Conservation (phyloP, 2,329 filamentous ascomycete genomes). For the Hysterium pulicare region DNA sequence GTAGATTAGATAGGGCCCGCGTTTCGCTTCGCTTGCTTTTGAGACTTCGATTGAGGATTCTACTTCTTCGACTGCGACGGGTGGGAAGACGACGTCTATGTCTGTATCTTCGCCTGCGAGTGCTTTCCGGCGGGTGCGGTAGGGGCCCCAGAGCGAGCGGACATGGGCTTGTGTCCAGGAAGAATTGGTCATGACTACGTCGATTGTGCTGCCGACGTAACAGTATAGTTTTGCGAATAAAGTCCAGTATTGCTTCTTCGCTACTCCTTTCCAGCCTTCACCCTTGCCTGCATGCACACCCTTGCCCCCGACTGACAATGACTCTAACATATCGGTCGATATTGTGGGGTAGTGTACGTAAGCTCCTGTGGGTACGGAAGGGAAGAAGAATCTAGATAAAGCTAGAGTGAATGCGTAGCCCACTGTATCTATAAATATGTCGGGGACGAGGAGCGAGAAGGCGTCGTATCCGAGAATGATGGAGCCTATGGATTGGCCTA, state of each 20-base stretch:
- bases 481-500: slow-evolving; percentile 91
- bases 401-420: slow-evolving; percentile 91
- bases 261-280: slow-evolving; percentile 63
- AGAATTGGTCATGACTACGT: slow-evolving; percentile 97
- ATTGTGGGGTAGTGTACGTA: slow-evolving; percentile 99
- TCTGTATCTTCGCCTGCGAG: slow-evolving; percentile 44
- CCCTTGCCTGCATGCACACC: slow-evolving; percentile 82
- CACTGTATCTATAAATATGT: slow-evolving; percentile 97
- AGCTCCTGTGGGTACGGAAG: slow-evolving; percentile 74
- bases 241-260: slow-evolving; percentile 83
- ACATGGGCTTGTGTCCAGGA: slow-evolving; percentile 84
- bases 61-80: slow-evolving; percentile 84
- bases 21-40: slow-evolving; percentile 62
- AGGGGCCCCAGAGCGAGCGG: slow-evolving; percentile 68
- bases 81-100: slow-evolving; percentile 81
- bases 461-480: slow-evolving; percentile 86
- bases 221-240: slow-evolving; percentile 80
- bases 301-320: slow-evolving; percentile 59
- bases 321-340: slow-evolving; percentile 93
- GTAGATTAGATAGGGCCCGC: slow-evolving; percentile 76
- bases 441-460: slow-evolving; percentile 85
- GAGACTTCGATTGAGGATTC: slow-evolving; percentile 71
- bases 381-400: slow-evolving; percentile 78
- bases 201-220: slow-evolving; percentile 75
- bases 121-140: slow-evolving; percentile 38